phyloP scores from a whole-genome alignment of 2,329 filamentous ascomycete genomes.

The Stagonosporopsis vannaccii region DNA sequence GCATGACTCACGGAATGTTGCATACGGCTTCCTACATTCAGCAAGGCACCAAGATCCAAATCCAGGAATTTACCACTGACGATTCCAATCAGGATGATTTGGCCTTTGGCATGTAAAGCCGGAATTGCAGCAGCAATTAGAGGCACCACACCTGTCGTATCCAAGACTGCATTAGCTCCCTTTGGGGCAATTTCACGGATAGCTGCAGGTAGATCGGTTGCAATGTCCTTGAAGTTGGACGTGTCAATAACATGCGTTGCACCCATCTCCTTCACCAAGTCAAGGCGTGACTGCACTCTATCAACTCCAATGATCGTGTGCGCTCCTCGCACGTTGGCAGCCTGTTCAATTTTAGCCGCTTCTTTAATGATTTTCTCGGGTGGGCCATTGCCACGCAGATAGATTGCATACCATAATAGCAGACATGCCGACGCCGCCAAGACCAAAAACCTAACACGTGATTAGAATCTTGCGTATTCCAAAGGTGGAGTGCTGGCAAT shows the following conservation, averaged over 20 bases:
- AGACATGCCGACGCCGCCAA: constrained; percentile 57
- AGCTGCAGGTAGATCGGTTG: constrained; percentile 41
- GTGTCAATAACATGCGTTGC: constrained; percentile 52
- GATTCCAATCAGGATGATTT: constrained; percentile 60
- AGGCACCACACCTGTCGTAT: constrained; percentile 58
- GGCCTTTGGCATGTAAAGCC: constrained; percentile 55
- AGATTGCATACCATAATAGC: constrained; percentile 53
- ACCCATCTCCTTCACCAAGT: constrained; percentile 49
- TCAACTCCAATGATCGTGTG: constrained; percentile 51
- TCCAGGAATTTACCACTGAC: constrained; percentile 54
- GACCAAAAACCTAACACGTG: constrained; percentile 42
- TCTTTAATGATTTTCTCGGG: too few relatives aligned
- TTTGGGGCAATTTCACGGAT: constrained; percentile 46
- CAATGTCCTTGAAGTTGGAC: constrained; percentile 19
- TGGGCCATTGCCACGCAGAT: too few relatives aligned
- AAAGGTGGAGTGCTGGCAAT: too few relatives aligned
- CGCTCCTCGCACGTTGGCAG: constrained; percentile 53
- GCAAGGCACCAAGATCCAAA: constrained; percentile 55
- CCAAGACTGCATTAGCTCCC: constrained; percentile 57
- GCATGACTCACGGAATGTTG: background rate
- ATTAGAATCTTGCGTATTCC: background rate
- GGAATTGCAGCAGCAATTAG: constrained; percentile 55
- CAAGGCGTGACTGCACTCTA: constrained; percentile 40
- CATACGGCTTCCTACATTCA: constrained; percentile 42
- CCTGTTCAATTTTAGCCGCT: constrained; percentile 32